A percentile compares a stretch with the other conserved stretches of the same genome.
These are phyloP conservation scores for Xylaria sp. DNA, from an alignment of 495 filamentous ascomycete species.

Conservation along the genomic window DNA sequence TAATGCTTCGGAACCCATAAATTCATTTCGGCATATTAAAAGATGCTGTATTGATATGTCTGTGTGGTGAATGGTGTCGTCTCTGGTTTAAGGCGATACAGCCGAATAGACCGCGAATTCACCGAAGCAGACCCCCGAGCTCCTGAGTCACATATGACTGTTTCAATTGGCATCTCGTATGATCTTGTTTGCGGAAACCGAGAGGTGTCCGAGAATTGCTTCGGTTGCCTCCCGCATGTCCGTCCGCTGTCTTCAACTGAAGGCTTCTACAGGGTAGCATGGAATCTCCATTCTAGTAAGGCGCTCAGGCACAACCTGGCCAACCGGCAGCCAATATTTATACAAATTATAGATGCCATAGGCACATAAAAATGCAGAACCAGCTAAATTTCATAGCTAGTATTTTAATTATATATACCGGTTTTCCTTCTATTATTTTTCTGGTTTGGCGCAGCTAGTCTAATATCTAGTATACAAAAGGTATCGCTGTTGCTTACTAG, in stretches of 20 bases:
- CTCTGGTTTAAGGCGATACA: constrained; percentile 8
- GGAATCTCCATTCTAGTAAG: not conserved
- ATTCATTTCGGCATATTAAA: constrained; percentile 9
- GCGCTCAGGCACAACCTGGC: not conserved
- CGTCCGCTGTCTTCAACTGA: not conserved
- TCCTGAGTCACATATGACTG: not conserved
- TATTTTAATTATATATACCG: not conserved
- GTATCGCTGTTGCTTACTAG: not conserved
- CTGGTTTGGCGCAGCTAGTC: too few species aligned
- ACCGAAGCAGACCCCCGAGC: not conserved
- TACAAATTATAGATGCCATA: not conserved
- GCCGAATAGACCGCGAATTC: constrained; percentile 25
- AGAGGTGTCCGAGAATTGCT: not conserved
- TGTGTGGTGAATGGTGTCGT: not conserved
- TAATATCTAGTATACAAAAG: not conserved
- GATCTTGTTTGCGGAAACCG: not conserved
- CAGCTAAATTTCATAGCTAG: not conserved
- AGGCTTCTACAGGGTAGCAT: not conserved
- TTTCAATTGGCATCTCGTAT: not conserved
- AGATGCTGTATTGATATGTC: not conserved
- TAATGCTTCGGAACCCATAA: not conserved
- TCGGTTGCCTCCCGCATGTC: not conserved
- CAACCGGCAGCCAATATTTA: not conserved
- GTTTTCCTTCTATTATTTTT: too few species aligned
- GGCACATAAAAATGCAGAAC: not conserved